These are phyloP conservation scores for Penicillium canescens DNA, from an alignment of 495 filamentous ascomycete species.

Conservation along the genomic window DNA sequence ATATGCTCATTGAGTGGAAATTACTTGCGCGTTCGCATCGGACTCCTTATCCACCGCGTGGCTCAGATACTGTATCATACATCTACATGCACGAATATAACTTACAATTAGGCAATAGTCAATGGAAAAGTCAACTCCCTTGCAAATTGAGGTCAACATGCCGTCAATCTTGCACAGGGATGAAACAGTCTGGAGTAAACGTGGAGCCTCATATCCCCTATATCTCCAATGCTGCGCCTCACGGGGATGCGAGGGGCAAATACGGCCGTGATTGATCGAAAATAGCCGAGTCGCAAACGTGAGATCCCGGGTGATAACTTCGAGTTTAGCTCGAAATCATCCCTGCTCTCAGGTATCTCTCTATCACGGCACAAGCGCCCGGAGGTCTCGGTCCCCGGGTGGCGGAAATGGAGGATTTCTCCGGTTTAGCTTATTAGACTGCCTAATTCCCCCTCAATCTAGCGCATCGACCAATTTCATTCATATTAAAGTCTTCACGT, in stretches of 20 bases:
- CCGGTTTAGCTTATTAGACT: background rate
- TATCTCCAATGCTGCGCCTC: background rate
- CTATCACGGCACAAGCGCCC: slow-evolving; percentile 1
- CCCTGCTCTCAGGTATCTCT: background rate
- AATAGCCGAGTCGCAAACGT: slow-evolving; percentile 1
- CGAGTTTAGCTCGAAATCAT: slow-evolving; percentile 7
- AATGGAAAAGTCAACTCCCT: no score
- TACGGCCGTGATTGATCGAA: background rate
- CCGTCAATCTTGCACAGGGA: background rate
- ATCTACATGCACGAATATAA: no score
- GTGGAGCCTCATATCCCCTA: background rate
- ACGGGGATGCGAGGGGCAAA: slow-evolving; percentile 1
- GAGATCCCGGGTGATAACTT: slow-evolving; percentile 6
- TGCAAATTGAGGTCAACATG: background rate
- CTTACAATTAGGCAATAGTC: no score
- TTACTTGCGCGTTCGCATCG: no score
- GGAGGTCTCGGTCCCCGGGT: slow-evolving; percentile 5
- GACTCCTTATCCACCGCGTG: no score
- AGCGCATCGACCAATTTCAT: background rate
- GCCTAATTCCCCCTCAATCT: background rate
- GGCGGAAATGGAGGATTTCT: slow-evolving; percentile 3
- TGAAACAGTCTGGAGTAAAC: background rate
- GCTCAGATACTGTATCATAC: no score
- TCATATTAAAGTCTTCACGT: background rate
- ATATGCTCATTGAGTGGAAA: no score